Evolutionary conservation across 352 stramenopile species (phyloP), one percentile per base, ranked within the genome.

Genomic region (Albugo laibachii): DNA sequence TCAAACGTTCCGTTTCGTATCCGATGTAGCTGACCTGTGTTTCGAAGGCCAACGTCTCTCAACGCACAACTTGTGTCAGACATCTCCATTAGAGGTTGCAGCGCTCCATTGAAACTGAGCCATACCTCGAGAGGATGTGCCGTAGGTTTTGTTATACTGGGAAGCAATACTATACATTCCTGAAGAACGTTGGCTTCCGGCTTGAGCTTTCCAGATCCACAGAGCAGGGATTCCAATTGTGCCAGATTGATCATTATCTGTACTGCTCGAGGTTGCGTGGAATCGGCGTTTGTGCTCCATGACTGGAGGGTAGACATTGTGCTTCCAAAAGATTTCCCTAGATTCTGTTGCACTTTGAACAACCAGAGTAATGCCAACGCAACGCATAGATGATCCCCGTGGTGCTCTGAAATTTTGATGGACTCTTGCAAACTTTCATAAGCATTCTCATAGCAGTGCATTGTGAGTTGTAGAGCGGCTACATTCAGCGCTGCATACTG

Each of bases 401-500:
- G 75, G 51, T 95, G 82, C 49, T 97, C 87, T 6, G 84, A 84
- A 14, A 96, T 80, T 14, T 83, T 71, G 38, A 97, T 86, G 2
- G 85, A 80, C 60, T 97, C 91, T 47, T 95, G 71, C 11, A 93
- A 86, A 21, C 76, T 87, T 57, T 93, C 71, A 43, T 83, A 61
- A 11, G 83, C 73, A 8, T 85, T 58, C 24, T 59, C 42, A 24
- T 70, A 66, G 48, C 92, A 80, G 27, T 88, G 73, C 47, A 95
- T 94, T 43, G 65, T 45, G 49, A 93, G 75, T 50, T 96, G 73
- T 5, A 93, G 61, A 1, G 78, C 79, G 13, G 87, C 83, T 6
- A 96, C 54, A 35, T 96, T 75, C 46, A 97, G 65, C 2, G 83
- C 69, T 0, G 84, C 84, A 61, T 96, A 97, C 48, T 96, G 84